phyloP scores from a whole-genome alignment of 1,139 yeast species.

The Torulaspora pretoriensis region DNA sequence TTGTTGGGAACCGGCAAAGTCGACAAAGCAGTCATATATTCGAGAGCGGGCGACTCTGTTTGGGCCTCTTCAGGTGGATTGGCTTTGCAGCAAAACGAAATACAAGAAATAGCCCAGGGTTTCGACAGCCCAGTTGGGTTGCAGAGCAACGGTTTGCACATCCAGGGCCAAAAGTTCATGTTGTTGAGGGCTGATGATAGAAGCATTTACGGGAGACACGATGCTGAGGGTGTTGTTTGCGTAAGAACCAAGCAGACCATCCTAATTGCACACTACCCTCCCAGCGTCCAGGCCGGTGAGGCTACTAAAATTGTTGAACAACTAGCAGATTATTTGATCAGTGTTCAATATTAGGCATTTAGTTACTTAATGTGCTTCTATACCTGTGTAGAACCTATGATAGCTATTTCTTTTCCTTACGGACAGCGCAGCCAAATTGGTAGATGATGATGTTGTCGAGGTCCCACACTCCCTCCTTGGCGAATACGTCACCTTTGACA shows the following conservation, averaged over 20 bases:
- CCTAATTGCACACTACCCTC: slow-evolving; percentile 90
- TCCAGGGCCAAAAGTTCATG: slow-evolving; percentile 83
- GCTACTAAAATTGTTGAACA: slow-evolving; percentile 94
- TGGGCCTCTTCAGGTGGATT: slow-evolving; percentile 87
- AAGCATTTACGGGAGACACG: slow-evolving; percentile 88
- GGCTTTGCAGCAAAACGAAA: slow-evolving; percentile 65
- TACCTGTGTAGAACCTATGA: not conserved
- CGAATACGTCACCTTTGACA: slow-evolving; percentile 60
- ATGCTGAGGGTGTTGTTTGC: slow-evolving; percentile 79
- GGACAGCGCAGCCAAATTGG: slow-evolving; percentile 51
- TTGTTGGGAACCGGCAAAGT: slow-evolving; percentile 79
- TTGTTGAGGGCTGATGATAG: slow-evolving; percentile 86
- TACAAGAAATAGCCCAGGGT: slow-evolving; percentile 69
- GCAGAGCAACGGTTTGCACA: slow-evolving; percentile 81
- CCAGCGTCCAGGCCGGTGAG: slow-evolving; percentile 86
- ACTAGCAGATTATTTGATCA: slow-evolving; percentile 87
- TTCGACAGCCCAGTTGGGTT: slow-evolving; percentile 73
- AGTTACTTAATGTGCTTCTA: slow-evolving; percentile 8
- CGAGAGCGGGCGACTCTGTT: slow-evolving; percentile 88
- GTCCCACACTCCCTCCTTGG: slow-evolving; percentile 72
- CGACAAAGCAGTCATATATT: slow-evolving; percentile 89
- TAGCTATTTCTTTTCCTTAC: slow-evolving; percentile 31
- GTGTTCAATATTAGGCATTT: slow-evolving; percentile 64
- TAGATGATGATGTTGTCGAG: slow-evolving; percentile 55
- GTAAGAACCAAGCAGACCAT: slow-evolving; percentile 94